Percentiles rank a stretch among this genome's conserved stretches.
Evolutionary conservation across 108 stramenopile species (phyloP).

Genomic region (Discostella pseudostelligera): DNA sequence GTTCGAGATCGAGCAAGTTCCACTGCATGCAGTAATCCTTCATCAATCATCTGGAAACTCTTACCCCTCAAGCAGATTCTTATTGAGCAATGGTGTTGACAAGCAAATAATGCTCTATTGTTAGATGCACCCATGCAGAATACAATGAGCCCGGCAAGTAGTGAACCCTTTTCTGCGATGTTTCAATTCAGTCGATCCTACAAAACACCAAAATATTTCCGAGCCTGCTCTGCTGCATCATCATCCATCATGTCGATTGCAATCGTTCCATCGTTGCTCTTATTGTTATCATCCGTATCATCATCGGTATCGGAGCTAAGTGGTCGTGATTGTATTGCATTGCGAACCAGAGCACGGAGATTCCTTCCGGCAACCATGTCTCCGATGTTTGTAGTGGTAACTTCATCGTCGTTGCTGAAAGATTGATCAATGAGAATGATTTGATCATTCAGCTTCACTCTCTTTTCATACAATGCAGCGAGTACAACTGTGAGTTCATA

Average conservation of each 20-base stretch:
- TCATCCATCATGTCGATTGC: conserved; percentile 52
- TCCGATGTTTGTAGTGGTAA: not conserved
- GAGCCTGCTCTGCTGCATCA: conserved; percentile 58
- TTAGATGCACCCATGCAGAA: too few species aligned
- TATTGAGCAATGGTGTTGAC: too few species aligned
- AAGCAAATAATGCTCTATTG: too few species aligned
- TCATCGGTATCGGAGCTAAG: not conserved
- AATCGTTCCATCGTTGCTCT: conserved; percentile 3
- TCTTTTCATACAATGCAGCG: not conserved
- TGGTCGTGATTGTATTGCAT: not conserved
- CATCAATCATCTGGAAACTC: too few species aligned
- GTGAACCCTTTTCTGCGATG: too few species aligned
- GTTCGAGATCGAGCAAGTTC: too few species aligned
- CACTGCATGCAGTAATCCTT: too few species aligned
- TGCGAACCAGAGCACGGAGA: conserved; percentile 5
- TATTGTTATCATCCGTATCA: not conserved
- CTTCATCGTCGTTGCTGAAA: not conserved
- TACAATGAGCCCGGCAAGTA: too few species aligned
- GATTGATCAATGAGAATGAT: conserved; percentile 11
- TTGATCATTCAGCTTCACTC: conserved; percentile 14
- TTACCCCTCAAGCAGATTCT: too few species aligned
- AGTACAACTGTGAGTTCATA: too few species aligned
- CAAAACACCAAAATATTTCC: conserved; percentile 62
- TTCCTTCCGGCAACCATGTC: conserved; percentile 6
- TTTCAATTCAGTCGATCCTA: too few species aligned